These are phyloP conservation scores for Vigna hirtella DNA, from an alignment of 306 rosid genomes.

Conservation along the genomic window DNA sequence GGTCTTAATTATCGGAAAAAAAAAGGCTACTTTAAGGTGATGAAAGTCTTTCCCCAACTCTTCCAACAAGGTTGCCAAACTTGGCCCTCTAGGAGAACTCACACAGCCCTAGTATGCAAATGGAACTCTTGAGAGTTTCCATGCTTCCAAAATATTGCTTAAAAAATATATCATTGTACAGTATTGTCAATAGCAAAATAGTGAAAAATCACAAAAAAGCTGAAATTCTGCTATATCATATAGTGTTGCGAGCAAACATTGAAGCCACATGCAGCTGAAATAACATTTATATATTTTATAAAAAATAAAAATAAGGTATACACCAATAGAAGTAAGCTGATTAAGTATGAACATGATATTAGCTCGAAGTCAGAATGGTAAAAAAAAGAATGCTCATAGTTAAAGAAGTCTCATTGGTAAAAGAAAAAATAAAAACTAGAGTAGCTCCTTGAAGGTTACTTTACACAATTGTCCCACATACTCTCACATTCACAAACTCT, in stretches of 20 bases:
- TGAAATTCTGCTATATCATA: background rate
- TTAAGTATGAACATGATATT: too few species aligned
- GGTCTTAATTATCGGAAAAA: slow-evolving; percentile 6
- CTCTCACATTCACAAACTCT: too few species aligned
- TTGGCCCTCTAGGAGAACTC: background rate
- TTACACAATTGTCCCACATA: too few species aligned
- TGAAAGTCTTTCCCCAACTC: slow-evolving; percentile 14
- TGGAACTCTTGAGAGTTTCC: background rate
- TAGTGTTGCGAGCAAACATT: background rate
- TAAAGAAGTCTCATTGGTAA: too few species aligned
- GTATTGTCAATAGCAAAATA: background rate
- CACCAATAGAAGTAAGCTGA: too few species aligned
- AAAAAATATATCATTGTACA: background rate
- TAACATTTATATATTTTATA: too few species aligned
- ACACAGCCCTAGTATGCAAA: background rate
- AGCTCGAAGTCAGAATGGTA: too few species aligned
- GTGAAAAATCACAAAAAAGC: too few species aligned
- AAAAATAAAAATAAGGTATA: too few species aligned
- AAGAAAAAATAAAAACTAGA: too few species aligned
- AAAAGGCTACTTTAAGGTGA: background rate
- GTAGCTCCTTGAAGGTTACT: too few species aligned
- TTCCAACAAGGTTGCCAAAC: background rate
- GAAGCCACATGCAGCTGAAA: background rate
- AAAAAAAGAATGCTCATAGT: too few species aligned
- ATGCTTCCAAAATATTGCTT: background rate